These are phyloP conservation scores for Manihot esculenta DNA, from an alignment of 441 rosid species.

Conservation along the genomic window DNA sequence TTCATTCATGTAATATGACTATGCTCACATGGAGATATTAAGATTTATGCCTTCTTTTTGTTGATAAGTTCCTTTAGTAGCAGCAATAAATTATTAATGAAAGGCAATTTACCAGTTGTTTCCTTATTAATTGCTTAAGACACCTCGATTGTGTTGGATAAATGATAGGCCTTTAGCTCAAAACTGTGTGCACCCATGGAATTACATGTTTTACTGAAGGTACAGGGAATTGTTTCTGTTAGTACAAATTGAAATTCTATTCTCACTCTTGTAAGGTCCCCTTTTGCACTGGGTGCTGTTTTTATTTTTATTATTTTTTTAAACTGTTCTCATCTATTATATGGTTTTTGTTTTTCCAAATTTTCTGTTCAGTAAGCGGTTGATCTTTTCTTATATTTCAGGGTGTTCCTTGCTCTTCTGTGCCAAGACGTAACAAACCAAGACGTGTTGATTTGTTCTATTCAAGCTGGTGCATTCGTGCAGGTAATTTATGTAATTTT, in stretches of 20 bases:
- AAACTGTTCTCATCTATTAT: too few species aligned
- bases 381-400: slow-evolving; percentile 33
- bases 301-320: too few species aligned
- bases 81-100: background rate
- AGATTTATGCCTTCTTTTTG: background rate
- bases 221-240: background rate
- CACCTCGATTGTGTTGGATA: background rate
- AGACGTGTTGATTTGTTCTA: slow-evolving; percentile 88
- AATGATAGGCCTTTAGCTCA: background rate
- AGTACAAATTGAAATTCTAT: background rate
- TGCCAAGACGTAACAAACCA: slow-evolving; percentile 73
- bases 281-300: background rate
- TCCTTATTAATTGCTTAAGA: background rate
- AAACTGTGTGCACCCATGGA: background rate
- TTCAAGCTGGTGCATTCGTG: slow-evolving; percentile 94
- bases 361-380: background rate
- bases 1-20: slow-evolving; percentile 2
- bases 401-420: slow-evolving; percentile 74
- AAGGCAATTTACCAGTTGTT: background rate
- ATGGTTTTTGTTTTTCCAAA: background rate
- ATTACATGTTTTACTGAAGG: background rate
- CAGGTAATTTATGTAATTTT: slow-evolving; percentile 44
- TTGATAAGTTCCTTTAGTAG: background rate
- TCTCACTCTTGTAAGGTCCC: background rate
- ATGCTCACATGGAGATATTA: background rate